Evolutionary conservation across 2,329 filamentous ascomycete species (phyloP).

Genomic region (Achaetomium macrosporum): DNA sequence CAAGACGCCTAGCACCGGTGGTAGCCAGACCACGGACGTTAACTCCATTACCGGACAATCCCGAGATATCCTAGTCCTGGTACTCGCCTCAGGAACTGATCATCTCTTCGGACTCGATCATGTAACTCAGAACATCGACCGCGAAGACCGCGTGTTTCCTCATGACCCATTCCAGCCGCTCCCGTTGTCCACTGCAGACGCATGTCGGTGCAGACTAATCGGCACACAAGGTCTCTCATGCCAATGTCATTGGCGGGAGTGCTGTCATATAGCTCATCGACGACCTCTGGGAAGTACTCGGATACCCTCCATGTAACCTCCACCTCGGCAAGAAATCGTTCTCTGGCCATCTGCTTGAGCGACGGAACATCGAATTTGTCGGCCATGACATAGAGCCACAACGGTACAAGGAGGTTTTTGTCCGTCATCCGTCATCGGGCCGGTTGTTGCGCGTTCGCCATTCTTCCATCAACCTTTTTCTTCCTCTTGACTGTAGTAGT

Average conservation of each 20-base stretch:
- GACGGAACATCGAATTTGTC: slow-evolving; percentile 33
- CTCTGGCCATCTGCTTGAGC: slow-evolving; percentile 27
- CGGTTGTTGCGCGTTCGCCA: too few species aligned
- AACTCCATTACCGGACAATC: too few species aligned
- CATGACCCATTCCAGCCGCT: slow-evolving; percentile 20
- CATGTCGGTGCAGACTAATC: slow-evolving; percentile 14
- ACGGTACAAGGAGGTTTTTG: neutral
- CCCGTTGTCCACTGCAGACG: neutral
- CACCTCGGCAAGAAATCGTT: slow-evolving; percentile 28
- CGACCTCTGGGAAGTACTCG: slow-evolving; percentile 21
- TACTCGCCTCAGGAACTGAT: too few species aligned
- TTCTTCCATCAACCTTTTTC: too few species aligned
- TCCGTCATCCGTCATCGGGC: too few species aligned
- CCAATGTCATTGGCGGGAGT: slow-evolving; percentile 17
- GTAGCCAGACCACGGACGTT: too few species aligned
- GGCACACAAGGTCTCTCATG: slow-evolving; percentile 22
- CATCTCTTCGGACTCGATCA: neutral
- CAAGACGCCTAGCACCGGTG: too few species aligned
- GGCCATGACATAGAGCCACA: slow-evolving; percentile 32
- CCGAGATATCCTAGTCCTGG: too few species aligned
- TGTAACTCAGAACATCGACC: slow-evolving; percentile 14
- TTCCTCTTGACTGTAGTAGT: too few species aligned
- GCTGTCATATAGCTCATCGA: slow-evolving; percentile 25
- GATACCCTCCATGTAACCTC: slow-evolving; percentile 9
- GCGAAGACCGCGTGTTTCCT: slow-evolving; percentile 23